These are phyloP conservation scores for Pleurotus tuoliensis DNA, from an alignment of 768 basidiomycete genomes.

Conservation along the genomic window DNA sequence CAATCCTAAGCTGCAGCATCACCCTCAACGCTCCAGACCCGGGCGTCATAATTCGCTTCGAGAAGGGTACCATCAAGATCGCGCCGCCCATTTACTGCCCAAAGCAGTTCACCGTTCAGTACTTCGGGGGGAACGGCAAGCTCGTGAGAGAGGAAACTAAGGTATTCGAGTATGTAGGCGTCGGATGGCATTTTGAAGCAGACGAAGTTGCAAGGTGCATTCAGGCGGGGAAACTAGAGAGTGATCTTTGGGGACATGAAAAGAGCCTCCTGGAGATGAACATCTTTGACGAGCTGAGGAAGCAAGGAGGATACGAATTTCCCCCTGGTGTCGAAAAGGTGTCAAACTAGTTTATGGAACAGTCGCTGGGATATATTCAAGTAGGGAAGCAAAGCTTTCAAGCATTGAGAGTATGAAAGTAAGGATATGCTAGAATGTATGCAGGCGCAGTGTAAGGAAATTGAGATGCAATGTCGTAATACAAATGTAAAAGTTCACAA, in stretches of 20 bases:
- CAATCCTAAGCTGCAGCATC: slow-evolving; percentile 67
- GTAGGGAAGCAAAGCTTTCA: too few species aligned
- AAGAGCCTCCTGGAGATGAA: slow-evolving; percentile 81
- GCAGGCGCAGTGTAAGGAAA: too few species aligned
- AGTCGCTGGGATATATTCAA: too few species aligned
- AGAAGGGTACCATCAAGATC: slow-evolving; percentile 66
- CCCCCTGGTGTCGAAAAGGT: slow-evolving; percentile 16
- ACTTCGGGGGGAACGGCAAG: slow-evolving; percentile 39
- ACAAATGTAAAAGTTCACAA: too few species aligned
- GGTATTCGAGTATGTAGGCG: slow-evolving; percentile 56
- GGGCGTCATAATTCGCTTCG: slow-evolving; percentile 69
- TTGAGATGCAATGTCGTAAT: too few species aligned
- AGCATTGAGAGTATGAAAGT: too few species aligned
- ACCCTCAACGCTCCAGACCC: slow-evolving; percentile 42
- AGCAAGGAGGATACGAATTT: slow-evolving; percentile 14
- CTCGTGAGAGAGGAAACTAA: slow-evolving; percentile 54
- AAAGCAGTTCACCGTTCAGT: slow-evolving; percentile 60
- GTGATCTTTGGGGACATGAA: slow-evolving; percentile 69
- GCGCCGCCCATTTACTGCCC: slow-evolving; percentile 65
- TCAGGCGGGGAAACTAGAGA: slow-evolving; percentile 69
- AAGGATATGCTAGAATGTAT: too few species aligned
- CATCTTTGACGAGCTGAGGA: slow-evolving; percentile 75
- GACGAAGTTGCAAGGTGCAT: slow-evolving; percentile 84
- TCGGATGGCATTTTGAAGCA: slow-evolving; percentile 82
- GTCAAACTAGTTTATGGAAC: too few species aligned